Evolutionary conservation across 1,284 basidiomycete species (phyloP), one percentile per base, ranked within the genome.

Genomic region (Marasmius sp.): DNA sequence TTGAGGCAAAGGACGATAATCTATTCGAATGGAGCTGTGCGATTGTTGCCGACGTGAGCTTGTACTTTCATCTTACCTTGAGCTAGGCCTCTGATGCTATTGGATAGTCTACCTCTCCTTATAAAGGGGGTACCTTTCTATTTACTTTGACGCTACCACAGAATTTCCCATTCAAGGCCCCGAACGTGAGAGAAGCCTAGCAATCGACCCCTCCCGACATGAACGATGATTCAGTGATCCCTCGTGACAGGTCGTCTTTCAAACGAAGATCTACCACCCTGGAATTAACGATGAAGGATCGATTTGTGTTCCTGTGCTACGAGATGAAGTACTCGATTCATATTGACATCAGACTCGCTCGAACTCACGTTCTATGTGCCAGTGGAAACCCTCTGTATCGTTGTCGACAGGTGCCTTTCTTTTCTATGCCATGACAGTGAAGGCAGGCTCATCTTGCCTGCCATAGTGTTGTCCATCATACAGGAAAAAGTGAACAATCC

Each of bases 321-420:
- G 89, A 67, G 91, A 93, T 72, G 89, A 95, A 81, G 93, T 93
- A 67, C 39, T 37, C 49, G n/a, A 27, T 53, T 59, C 22, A 36
- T 27, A 58, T 56, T 57, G 68, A 61, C 58, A 57, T 49, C 63
- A 14, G 9, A 16, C 64, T 55, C 57, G 27, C 22, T 54, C 39
- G 36, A 4, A 51, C 50, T 47, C 61, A 60, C 20, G 27, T 52
- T 60, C 55, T 14, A n/a, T 33, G 45, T 51, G 50, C 7, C 57
- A 95, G 92, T 97, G 94, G 94, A 96, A 95, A 75, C 94, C 94
- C 16, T 87, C 91, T 8, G 87, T 94, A 58, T 91, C 90, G 50
- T 78, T 95, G 68, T 82, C 85, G 8, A 84, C 85, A 57, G 89
- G 93, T 90, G 67, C 65, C 84, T 64, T 41, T 58, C 27, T 33